A percentile compares a stretch with the other conserved stretches of the same genome.
phyloP scores from a whole-genome alignment of 2,329 filamentous ascomycete species.

The Cylindrodendrum hubeiense region DNA sequence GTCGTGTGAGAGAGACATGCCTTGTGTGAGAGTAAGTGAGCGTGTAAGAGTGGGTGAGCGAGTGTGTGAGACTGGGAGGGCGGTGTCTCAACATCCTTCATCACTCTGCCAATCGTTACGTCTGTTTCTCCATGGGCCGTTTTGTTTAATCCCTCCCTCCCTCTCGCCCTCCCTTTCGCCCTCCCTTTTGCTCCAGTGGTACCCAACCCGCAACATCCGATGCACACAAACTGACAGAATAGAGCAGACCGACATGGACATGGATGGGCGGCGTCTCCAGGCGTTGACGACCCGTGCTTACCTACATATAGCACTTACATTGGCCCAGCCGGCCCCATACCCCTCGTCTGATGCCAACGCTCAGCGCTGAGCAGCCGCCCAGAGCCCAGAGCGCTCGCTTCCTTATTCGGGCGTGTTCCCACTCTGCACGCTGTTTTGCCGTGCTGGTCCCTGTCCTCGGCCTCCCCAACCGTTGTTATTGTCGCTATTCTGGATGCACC shows the following conservation, averaged over 20 bases:
- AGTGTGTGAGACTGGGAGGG: conserved; percentile 20
- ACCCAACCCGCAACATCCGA: conserved; percentile 30
- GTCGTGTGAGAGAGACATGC: conserved; percentile 8
- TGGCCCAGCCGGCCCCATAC: conserved; percentile 1
- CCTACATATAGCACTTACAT: conserved; percentile 25
- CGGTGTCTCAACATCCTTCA: conserved; percentile 13
- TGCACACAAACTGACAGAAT: neutral
- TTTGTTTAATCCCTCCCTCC: conserved; percentile 17
- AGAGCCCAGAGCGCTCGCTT: conserved; percentile 15
- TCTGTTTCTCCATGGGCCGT: conserved; percentile 8
- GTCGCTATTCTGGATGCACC: neutral
- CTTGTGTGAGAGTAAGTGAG: conserved; percentile 10
- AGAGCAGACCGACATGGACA: conserved; percentile 8
- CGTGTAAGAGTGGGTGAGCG: neutral
- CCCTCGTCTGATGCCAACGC: conserved; percentile 11
- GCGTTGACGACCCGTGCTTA: conserved; percentile 15
- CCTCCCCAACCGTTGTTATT: conserved; percentile 13
- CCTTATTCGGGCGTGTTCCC: conserved; percentile 15
- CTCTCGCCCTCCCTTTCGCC: too few species aligned
- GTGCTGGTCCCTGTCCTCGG: neutral
- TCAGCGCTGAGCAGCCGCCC: neutral
- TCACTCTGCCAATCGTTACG: conserved; percentile 9
- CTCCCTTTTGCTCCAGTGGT: conserved; percentile 12
- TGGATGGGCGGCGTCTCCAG: conserved; percentile 2
- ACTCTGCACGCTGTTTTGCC: neutral